These are phyloP conservation scores for Vigna mungo DNA, from an alignment of 306 rosid genomes.

Conservation along the genomic window DNA sequence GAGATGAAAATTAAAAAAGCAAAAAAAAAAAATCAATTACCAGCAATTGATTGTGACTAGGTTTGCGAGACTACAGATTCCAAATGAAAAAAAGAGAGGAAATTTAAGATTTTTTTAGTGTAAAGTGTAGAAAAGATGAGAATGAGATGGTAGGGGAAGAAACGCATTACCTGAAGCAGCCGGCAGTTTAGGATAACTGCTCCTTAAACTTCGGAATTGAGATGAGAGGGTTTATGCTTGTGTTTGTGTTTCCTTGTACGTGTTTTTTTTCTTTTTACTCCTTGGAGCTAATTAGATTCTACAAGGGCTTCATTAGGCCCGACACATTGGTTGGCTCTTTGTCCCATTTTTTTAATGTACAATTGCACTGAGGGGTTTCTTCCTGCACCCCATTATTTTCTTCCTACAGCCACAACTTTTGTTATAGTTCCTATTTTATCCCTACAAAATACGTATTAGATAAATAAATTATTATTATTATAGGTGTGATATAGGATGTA, in stretches of 20 bases:
- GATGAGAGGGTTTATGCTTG: neutral
- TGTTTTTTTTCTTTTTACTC: neutral
- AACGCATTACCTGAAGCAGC: neutral
- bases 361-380: no score
- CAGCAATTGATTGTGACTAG: neutral
- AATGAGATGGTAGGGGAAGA: neutral
- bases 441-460: no score
- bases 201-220: neutral
- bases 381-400: no score
- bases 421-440: no score
- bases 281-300: neutral
- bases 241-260: neutral
- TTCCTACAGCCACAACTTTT: no score
- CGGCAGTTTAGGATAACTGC: neutral
- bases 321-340: neutral
- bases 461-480: no score
- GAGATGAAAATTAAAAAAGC: neutral
- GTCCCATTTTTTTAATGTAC: no score
- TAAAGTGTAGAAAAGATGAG: neutral
- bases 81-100: neutral
- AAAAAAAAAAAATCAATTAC: no score
- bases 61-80: conserved; percentile 9
- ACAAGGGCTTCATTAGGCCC: neutral
- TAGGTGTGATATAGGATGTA: no score
- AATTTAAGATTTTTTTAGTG: neutral